Conservation (phyloP, 495 filamentous ascomycete species). For the Penicillium waksmanii region DNA sequence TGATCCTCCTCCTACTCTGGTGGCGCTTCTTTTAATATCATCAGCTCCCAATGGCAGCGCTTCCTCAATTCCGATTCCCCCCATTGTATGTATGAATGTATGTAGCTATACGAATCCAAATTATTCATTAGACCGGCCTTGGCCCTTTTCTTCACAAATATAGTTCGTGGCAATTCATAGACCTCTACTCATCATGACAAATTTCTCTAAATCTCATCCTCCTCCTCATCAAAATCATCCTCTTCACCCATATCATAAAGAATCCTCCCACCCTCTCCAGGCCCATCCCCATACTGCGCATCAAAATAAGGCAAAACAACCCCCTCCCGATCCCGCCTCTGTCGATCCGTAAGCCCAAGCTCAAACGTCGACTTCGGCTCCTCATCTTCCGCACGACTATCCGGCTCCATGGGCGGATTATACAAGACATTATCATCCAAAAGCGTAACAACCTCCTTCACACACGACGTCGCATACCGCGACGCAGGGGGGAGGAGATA, state of each 20-base stretch:
- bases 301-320: constrained; percentile 95
- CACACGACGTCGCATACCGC: constrained; percentile 35
- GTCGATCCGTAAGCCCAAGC: constrained; percentile 85
- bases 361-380: constrained; percentile 78
- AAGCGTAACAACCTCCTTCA: constrained; percentile 61
- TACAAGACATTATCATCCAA: constrained; percentile 80
- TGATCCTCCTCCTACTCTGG: constrained; percentile 85
- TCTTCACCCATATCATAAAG: constrained; percentile 95
- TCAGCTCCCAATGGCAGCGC: constrained; percentile 5
- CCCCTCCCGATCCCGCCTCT: constrained; percentile 79
- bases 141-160: too few species aligned
- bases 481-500: constrained; percentile 66
- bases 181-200: too few species aligned
- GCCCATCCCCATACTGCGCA: constrained; percentile 79
- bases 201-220: constrained; percentile 80
- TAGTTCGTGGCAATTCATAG: too few species aligned
- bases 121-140: too few species aligned
- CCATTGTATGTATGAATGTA: constrained; percentile 43
- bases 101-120: constrained; percentile 16
- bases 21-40: constrained; percentile 81
- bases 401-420: constrained; percentile 47
- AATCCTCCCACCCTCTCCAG: constrained; percentile 85
- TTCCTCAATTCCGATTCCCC: constrained; percentile 2
- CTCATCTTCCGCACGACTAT: constrained; percentile 39
- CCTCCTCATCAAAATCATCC: constrained; percentile 98